These are phyloP conservation scores for Zancudomyces culisetae DNA, from an alignment of 371 early-diverging fungal genomes.

Conservation along the genomic window DNA sequence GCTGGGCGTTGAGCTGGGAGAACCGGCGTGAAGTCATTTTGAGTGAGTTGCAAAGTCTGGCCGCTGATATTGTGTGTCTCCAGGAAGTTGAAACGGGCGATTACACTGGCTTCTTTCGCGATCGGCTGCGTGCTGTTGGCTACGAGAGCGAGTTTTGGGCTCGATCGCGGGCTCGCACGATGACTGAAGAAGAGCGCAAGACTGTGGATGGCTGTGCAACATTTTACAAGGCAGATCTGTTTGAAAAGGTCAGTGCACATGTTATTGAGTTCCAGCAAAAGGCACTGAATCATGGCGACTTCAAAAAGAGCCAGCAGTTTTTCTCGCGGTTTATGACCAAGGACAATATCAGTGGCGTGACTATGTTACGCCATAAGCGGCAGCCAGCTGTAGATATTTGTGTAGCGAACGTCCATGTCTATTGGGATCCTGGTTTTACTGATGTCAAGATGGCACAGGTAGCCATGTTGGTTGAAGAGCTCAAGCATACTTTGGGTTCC, in stretches of 20 bases:
- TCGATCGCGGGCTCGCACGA: constrained; percentile 81
- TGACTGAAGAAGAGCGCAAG: constrained; percentile 74
- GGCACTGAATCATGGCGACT: constrained; percentile 68
- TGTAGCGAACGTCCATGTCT: constrained; percentile 84
- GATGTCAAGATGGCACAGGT: constrained; percentile 98
- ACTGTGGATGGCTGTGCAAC: constrained; percentile 96
- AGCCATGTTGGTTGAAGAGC: constrained; percentile 86
- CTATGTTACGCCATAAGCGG: constrained; percentile 65
- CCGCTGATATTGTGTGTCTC: constrained; percentile 87
- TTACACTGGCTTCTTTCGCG: constrained; percentile 67
- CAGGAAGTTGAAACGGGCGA: constrained; percentile 84
- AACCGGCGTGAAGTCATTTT: constrained; percentile 82
- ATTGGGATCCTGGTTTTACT: constrained; percentile 81
- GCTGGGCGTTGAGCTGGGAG: constrained; percentile 91
- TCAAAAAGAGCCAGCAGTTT: constrained; percentile 77
- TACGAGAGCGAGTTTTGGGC: constrained; percentile 91
- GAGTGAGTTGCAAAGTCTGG: constrained; percentile 68
- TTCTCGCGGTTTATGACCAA: constrained; percentile 90
- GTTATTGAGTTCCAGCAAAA: constrained; percentile 83
- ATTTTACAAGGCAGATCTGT: constrained; percentile 77
- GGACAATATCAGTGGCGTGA: constrained; percentile 89
- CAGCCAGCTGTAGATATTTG: constrained; percentile 37
- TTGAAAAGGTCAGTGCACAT: constrained; percentile 16
- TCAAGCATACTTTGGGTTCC: constrained; percentile 30
- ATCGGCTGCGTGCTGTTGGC: constrained; percentile 45